Evolutionary conservation across 345 rosid genomes (phyloP).

Genomic region (Turnera subulata): DNA sequence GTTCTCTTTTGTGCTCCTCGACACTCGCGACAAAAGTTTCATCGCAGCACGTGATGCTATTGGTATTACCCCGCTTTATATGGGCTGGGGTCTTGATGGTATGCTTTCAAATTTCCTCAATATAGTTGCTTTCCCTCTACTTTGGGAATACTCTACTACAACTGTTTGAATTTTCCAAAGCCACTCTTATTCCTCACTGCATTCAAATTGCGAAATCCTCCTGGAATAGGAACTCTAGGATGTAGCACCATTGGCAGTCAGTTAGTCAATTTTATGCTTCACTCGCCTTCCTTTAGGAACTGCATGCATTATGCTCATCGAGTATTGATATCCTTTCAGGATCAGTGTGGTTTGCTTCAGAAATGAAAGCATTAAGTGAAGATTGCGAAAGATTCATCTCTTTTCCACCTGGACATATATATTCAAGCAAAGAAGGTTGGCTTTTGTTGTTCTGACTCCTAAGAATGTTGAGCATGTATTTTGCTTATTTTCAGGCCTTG

Average conservation of each 20-base stretch:
- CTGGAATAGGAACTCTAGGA: no score
- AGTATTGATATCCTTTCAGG: conserved; percentile 36
- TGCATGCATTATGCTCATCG: conserved; percentile 8
- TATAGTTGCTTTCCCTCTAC: no score
- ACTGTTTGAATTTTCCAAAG: no score
- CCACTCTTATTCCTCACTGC: no score
- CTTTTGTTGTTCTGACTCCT: conserved; percentile 1
- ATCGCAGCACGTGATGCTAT: conserved; percentile 78
- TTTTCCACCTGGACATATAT: conserved; percentile 72
- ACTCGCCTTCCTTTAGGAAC: neutral
- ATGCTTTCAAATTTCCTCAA: conserved; percentile 4
- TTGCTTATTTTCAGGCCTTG: neutral
- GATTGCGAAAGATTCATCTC: conserved; percentile 74
- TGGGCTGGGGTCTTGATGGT: conserved; percentile 93
- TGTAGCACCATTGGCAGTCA: no score
- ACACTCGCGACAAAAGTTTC: conserved; percentile 67
- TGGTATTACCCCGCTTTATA: conserved; percentile 74
- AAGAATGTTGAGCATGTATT: neutral
- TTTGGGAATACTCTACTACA: no score
- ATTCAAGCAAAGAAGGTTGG: conserved; percentile 89
- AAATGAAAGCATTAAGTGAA: conserved; percentile 89
- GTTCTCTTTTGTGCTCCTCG: conserved; percentile 85
- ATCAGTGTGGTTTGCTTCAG: conserved; percentile 88
- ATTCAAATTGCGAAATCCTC: no score
- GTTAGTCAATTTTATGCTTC: neutral